Evolutionary conservation across 768 basidiomycete genomes (phyloP), one percentile per base, ranked within the genome.

Genomic region (Mycena chlorophos): DNA sequence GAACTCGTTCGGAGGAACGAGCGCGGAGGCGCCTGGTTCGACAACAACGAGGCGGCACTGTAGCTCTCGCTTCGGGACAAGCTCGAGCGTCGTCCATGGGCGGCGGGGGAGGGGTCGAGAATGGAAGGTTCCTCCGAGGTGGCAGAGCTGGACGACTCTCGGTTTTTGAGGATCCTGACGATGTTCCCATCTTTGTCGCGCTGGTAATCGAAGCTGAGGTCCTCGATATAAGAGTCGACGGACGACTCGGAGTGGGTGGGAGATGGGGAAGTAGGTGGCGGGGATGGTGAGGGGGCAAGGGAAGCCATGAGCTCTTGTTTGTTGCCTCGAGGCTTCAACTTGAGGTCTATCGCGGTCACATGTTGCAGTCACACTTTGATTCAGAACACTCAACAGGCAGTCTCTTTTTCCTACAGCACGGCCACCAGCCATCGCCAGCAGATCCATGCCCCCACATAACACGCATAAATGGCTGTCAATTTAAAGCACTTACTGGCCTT

Each of bases 1-100:
- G 89, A 91, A 2, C 80, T 76, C 34, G 83, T 79, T 58, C 89
- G 86, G 58, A 84, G 80, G 63, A 91, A 85, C 5, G 82, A 81
- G 48, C 89, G 79, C 5, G 68, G 60, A 27, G 37, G 65, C 34
- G 16, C 52, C n/a, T 51, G 22, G 65, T 42, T 46, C 61, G 57
- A 51, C 58, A n/a, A n/a, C n/a, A n/a, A n/a, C 49, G 25, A 63
- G 64, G 63, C 65, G 63, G 61, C 52, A 72, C 56, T 64, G 67
- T 58, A 39, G 73, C 52, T 43, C 66, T 60, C 55, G 70, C 63
- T 58, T 69, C 23, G 22, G 57, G 61, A 52, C 52, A 71, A 58
- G 64, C 69, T 48, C 67, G 60, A 56, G 65, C 56, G 25, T 66
- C 57, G 54, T 53, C 55, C 58, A 63, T 61, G 66, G 65, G 37